Evolutionary conservation across 345 rosid species (phyloP), one percentile per base, ranked within the genome.

Genomic region (Rhodamnia argentea): DNA sequence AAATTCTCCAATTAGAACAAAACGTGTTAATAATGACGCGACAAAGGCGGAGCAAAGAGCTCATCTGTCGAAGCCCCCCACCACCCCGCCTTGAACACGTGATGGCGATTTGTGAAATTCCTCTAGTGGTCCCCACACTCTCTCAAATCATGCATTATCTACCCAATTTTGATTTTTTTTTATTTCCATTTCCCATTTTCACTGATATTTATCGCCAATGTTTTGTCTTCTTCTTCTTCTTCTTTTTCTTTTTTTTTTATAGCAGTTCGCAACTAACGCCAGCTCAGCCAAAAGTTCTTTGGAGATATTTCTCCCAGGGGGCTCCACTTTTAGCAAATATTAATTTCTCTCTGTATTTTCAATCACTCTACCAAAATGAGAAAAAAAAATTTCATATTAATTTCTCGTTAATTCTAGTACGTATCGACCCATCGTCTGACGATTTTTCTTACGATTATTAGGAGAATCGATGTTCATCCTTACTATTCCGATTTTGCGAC

Each of bases 161-260:
- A 62, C 75, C 40, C 10, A 7, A 27, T 62, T 29, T 29, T 29
- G 40, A 60, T 6, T 56, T 54, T 54, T 54, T n/a, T 59, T 2
- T 1, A n/a, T 59, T 59, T 27, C 10, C 22, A 13, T 60, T 62
- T 59, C 32, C 32, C 70, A 59, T 59, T 62, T 62, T 15, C 75
- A 7, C 75, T 29, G 8, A 29, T 29, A 29, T 29, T 3, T 3
- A 15, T 15, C 18, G 42, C 42, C 1, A 27, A 16, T 27, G 10
- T 27, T 60, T 27, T 13, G 12, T 26, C 4, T 6, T 26, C 11
- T n/a, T n/a, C n/a, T n/a, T n/a, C n/a, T n/a, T n/a, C n/a, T n/a
- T n/a, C n/a, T n/a, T n/a, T n/a, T n/a, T n/a, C n/a, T 58, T 26
- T 26, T 6, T n/a, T 0, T 0, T 2, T 18, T 62, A 14, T 14